Conservation (phyloP, 805 yeast genomes). For the Saccharomycopsis sp. region DNA sequence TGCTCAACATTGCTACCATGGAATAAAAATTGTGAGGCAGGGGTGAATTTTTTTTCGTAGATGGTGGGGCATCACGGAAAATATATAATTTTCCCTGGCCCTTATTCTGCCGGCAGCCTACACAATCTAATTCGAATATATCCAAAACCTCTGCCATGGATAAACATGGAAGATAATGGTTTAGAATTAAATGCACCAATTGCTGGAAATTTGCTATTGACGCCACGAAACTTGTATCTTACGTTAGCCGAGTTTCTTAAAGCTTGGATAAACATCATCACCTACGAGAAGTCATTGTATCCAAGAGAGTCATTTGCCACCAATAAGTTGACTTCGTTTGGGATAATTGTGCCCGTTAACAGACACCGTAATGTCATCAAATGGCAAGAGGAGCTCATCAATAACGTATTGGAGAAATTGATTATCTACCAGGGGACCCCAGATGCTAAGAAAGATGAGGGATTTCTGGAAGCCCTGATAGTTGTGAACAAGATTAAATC, state of each 20-base stretch:
- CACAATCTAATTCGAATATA: too few species aligned
- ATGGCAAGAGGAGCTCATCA: slow-evolving; percentile 17
- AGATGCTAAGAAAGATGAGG: not conserved
- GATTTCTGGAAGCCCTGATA: not conserved
- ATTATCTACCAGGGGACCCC: slow-evolving; percentile 5
- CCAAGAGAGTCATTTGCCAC: slow-evolving; percentile 14
- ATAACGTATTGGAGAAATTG: slow-evolving; percentile 8
- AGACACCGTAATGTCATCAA: slow-evolving; percentile 16
- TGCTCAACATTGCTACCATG: too few species aligned
- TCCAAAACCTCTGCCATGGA: too few species aligned
- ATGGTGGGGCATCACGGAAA: too few species aligned
- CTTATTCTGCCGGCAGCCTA: too few species aligned
- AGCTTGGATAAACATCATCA: slow-evolving; percentile 18
- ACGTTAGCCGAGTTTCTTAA: slow-evolving; percentile 18
- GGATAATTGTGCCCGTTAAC: slow-evolving; percentile 17
- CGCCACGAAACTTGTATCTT: slow-evolving; percentile 14
- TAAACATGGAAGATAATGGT: too few species aligned
- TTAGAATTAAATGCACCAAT: too few species aligned
- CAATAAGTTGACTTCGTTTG: slow-evolving; percentile 13
- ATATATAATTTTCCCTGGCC: too few species aligned
- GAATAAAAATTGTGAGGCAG: too few species aligned
- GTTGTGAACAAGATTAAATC: slow-evolving; percentile 12
- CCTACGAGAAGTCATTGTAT: slow-evolving; percentile 15
- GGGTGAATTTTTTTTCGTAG: too few species aligned
- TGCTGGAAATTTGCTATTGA: slow-evolving; percentile 9